These are phyloP conservation scores for Diaporthe caulivora DNA, from an alignment of 2,329 filamentous ascomycete species.

Conservation along the genomic window DNA sequence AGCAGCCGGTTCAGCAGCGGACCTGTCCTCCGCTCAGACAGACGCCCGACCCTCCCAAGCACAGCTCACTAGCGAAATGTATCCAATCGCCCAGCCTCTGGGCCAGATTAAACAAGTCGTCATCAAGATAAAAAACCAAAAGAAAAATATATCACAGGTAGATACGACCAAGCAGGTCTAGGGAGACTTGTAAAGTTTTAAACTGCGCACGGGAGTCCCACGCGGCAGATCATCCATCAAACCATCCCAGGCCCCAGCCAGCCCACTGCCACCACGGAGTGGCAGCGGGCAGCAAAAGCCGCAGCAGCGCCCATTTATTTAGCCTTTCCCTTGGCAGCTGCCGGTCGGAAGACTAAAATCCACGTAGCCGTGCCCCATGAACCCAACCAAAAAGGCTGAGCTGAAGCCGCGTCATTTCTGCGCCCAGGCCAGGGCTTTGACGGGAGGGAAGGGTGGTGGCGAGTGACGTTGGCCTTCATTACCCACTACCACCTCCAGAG, in stretches of 20 bases:
- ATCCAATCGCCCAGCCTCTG: neutral
- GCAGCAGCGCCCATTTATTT: no score
- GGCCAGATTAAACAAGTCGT: neutral
- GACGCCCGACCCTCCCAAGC: neutral
- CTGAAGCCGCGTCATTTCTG: constrained; percentile 21
- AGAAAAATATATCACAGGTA: neutral
- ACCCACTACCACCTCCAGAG: no score
- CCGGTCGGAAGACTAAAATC: constrained; percentile 13
- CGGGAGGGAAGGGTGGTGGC: neutral
- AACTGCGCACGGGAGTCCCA: neutral
- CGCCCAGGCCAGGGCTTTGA: neutral
- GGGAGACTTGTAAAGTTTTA: neutral
- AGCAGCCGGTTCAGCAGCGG: neutral
- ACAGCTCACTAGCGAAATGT: neutral
- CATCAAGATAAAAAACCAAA: neutral
- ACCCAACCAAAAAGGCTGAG: no score
- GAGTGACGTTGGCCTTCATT: no score
- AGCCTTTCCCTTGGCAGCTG: constrained; percentile 14
- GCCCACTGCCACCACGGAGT: neutral
- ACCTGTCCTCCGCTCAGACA: neutral
- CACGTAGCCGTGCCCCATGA: neutral
- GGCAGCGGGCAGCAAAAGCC: no score
- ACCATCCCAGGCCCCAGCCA: neutral
- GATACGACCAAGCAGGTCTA: neutral
- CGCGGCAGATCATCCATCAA: constrained; percentile 14